Conservation (phyloP, 306 rosid species). For the Pterocarpus santalinus region DNA sequence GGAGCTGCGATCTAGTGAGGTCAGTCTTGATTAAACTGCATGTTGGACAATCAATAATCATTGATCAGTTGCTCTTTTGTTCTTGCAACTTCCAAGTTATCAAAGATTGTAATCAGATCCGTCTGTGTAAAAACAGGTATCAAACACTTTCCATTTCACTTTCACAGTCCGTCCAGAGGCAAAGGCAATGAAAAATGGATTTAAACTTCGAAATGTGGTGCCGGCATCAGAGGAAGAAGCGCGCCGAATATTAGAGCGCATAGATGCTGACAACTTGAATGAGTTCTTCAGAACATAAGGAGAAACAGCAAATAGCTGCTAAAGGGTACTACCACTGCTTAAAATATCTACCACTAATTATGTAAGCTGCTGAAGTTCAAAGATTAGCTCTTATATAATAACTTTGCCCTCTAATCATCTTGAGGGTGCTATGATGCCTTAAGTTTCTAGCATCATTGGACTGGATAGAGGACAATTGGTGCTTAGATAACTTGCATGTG, state of each 20-base stretch:
- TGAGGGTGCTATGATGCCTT: constrained; percentile 17
- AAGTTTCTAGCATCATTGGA: constrained; percentile 11
- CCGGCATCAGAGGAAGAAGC: constrained; percentile 99
- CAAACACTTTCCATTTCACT: constrained; percentile 87
- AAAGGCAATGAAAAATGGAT: constrained; percentile 66
- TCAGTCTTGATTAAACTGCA: constrained; percentile 48
- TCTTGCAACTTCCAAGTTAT: constrained; percentile 13
- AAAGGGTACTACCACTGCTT: neutral
- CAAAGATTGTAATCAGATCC: constrained; percentile 28
- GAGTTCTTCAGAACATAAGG: constrained; percentile 44
- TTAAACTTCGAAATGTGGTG: constrained; percentile 75
- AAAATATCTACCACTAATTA: constrained; percentile 9
- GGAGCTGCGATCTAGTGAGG: constrained; percentile 90
- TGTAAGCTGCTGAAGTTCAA: constrained; percentile 27
- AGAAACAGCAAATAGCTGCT: constrained; percentile 38
- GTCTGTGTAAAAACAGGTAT: constrained; percentile 55
- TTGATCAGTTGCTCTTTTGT: neutral
- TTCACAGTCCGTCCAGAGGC: constrained; percentile 89
- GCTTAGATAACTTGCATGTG: constrained; percentile 15
- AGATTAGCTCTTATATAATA: constrained; percentile 25
- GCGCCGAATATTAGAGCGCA: constrained; percentile 73
- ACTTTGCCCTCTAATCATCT: constrained; percentile 12
- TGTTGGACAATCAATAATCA: neutral
- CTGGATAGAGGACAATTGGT: constrained; percentile 25
- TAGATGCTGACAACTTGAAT: constrained; percentile 74